Percentiles rank a stretch among this genome's conserved stretches.
phyloP scores from a whole-genome alignment of 352 stramenopile species.

The Globisporangium cederbergense region DNA sequence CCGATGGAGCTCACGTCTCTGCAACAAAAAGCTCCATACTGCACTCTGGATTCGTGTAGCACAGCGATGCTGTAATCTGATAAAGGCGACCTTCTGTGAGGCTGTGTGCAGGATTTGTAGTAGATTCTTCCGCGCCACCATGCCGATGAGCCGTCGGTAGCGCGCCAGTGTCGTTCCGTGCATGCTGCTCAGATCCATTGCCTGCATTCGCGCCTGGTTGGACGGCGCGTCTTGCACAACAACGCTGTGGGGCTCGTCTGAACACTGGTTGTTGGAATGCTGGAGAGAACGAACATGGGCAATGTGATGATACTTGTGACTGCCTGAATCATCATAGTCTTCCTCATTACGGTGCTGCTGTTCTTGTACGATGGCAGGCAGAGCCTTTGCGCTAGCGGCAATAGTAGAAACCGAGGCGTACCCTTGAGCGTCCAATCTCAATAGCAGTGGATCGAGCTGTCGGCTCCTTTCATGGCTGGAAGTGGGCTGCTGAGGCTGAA shows the following conservation, averaged over 20 bases:
- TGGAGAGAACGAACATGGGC: constrained; percentile 1
- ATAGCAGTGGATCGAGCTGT: not conserved
- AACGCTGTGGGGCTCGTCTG: not conserved
- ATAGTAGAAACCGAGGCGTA: not conserved
- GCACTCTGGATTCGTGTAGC: not conserved
- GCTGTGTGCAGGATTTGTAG: not conserved
- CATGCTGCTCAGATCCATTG: not conserved
- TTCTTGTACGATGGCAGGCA: not conserved
- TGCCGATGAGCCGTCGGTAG: constrained; percentile 1
- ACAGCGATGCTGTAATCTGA: not conserved
- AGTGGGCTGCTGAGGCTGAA: not conserved
- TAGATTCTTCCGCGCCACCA: not conserved
- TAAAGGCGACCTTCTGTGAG: not conserved
- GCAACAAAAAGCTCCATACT: not conserved
- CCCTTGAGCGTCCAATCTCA: not conserved
- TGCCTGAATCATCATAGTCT: not conserved
- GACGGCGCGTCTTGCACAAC: not conserved
- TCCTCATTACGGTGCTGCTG: not conserved
- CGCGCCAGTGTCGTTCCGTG: constrained; percentile 1
- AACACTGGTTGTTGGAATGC: not conserved
- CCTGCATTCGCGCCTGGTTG: not conserved
- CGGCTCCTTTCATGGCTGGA: not conserved
- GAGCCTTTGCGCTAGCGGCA: not conserved
- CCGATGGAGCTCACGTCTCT: not conserved
- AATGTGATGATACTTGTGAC: not conserved